A percentile compares a stretch with the other conserved stretches of the same genome.
Conservation (phyloP, 2,329 filamentous ascomycete genomes). For the Trichophyton verrucosum region DNA sequence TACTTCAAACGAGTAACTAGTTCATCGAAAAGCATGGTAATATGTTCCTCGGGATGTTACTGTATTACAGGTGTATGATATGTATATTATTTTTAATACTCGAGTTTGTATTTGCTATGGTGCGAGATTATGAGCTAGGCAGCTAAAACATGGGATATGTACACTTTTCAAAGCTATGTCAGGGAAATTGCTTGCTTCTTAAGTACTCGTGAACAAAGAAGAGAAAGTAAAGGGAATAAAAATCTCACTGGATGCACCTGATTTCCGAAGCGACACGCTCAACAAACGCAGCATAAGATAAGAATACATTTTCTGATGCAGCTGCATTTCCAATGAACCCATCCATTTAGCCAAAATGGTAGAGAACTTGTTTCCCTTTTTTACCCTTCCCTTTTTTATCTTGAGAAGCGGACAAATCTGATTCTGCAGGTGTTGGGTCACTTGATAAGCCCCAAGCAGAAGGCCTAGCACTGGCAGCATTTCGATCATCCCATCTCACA, state of each 20-base stretch:
- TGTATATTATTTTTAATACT: not conserved
- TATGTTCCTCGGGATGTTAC: not conserved
- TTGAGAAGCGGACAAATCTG: slow-evolving; percentile 12
- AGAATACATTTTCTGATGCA: not conserved
- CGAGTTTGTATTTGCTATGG: not conserved
- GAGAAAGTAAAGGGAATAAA: no score
- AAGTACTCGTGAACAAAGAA: no score
- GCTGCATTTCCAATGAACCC: not conserved
- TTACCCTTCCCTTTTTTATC: slow-evolving; percentile 14
- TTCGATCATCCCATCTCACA: slow-evolving; percentile 33
- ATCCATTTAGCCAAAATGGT: slow-evolving; percentile 26
- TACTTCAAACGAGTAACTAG: not conserved
- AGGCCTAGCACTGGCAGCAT: slow-evolving; percentile 12
- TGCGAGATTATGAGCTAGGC: no score
- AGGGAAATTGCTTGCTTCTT: no score
- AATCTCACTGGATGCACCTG: not conserved
- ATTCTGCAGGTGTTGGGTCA: slow-evolving; percentile 15
- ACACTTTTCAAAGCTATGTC: no score
- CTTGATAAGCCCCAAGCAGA: slow-evolving; percentile 28
- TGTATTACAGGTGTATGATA: no score
- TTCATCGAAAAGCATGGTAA: not conserved
- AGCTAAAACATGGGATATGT: no score
- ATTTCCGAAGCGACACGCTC: not conserved
- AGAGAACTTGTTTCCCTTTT: slow-evolving; percentile 26
- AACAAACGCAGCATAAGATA: not conserved